phyloP scores from a whole-genome alignment of 2,329 filamentous ascomycete species.

The Seiridium cupressi region DNA sequence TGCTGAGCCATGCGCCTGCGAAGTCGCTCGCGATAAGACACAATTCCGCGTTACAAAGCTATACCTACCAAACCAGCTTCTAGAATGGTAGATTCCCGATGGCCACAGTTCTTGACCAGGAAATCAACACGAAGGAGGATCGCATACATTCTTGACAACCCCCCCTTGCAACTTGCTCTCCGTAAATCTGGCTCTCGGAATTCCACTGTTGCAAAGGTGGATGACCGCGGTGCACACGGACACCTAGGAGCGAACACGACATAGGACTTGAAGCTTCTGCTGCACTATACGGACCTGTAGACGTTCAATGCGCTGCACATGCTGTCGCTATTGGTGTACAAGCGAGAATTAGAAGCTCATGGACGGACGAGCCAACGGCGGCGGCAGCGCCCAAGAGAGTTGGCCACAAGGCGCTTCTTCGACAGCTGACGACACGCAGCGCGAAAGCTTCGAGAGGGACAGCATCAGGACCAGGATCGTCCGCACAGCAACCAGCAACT shows the following conservation, averaged over 20 bases:
- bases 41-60: background rate
- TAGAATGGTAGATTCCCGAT: conserved; percentile 8
- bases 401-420: conserved; percentile 19
- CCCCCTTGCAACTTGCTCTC: background rate
- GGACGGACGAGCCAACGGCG: conserved; percentile 40
- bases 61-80: background rate
- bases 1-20: background rate
- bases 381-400: conserved; percentile 27
- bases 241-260: conserved; percentile 13
- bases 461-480: conserved; percentile 16
- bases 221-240: conserved; percentile 17
- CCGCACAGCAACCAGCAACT: conserved; percentile 16
- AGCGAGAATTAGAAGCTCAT: conserved; percentile 44
- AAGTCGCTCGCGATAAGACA: background rate
- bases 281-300: conserved; percentile 18
- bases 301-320: conserved; percentile 22
- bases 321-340: conserved; percentile 26
- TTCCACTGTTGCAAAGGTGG: conserved; percentile 20
- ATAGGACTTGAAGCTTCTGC: conserved; percentile 6
- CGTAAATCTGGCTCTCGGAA: conserved; percentile 13
- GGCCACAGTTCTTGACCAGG: conserved; percentile 3
- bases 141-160: background rate
- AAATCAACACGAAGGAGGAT: conserved; percentile 1
- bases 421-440: conserved; percentile 23
- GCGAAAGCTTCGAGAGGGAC: conserved; percentile 14